Evolutionary conservation across 2,329 filamentous ascomycete genomes (phyloP).

Genomic region (Penicillium sp.): DNA sequence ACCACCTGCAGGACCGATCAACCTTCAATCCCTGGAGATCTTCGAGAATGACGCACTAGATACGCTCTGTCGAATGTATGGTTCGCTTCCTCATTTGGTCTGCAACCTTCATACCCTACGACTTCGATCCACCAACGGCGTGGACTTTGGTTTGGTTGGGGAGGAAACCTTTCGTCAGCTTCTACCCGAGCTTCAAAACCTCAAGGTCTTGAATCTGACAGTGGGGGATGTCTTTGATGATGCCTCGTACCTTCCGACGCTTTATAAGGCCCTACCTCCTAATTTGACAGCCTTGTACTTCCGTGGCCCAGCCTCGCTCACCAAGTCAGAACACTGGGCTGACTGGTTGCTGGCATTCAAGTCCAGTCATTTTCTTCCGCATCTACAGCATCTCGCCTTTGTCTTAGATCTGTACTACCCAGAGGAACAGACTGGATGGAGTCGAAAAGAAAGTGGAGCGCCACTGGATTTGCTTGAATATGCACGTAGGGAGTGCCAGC

Average conservation of each 20-base stretch:
- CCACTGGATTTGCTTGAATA: slow-evolving; percentile 10
- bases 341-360: slow-evolving; percentile 26
- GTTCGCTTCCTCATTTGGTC: slow-evolving; percentile 20
- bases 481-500: slow-evolving; percentile 19
- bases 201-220: slow-evolving; percentile 20
- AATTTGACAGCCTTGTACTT: slow-evolving; percentile 26
- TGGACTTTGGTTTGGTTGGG: slow-evolving; percentile 17
- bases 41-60: slow-evolving; percentile 29
- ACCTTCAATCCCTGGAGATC: slow-evolving; percentile 25
- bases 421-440: background rate
- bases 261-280: slow-evolving; percentile 23
- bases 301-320: slow-evolving; percentile 24
- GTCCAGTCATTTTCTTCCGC: slow-evolving; percentile 18
- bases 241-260: slow-evolving; percentile 8
- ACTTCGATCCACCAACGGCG: slow-evolving; percentile 21
- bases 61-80: slow-evolving; percentile 20
- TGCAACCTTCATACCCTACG: slow-evolving; percentile 16
- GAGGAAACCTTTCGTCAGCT: slow-evolving; percentile 14
- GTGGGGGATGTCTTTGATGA: slow-evolving; percentile 26
- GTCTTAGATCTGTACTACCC: slow-evolving; percentile 24
- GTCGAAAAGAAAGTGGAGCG: background rate
- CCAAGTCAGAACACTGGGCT: slow-evolving; percentile 17
- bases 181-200: slow-evolving; percentile 12
- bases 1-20: background rate
- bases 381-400: slow-evolving; percentile 23